These are phyloP conservation scores for Gamsiella multidivaricata DNA, from an alignment of 192 early-diverging fungal genomes.

Conservation along the genomic window DNA sequence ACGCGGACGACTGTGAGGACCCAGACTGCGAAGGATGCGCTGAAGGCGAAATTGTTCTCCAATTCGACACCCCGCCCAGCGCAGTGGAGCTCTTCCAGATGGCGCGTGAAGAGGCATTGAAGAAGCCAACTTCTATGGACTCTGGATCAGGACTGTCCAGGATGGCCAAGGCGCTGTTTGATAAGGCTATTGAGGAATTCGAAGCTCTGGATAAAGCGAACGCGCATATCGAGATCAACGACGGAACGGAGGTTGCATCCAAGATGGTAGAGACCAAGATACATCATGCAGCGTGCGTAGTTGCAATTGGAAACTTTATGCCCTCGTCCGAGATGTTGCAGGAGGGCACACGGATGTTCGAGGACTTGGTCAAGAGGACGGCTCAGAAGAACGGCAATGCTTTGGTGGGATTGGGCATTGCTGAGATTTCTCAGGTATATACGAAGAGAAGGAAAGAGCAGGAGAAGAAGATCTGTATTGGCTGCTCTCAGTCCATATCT, in stretches of 20 bases:
- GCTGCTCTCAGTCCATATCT: not conserved
- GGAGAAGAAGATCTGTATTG: no score
- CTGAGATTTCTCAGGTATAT: constrained; percentile 31
- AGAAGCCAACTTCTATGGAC: not conserved
- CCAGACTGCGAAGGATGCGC: constrained; percentile 68
- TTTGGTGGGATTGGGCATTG: constrained; percentile 37
- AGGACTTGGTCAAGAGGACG: constrained; percentile 41
- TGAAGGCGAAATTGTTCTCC: constrained; percentile 68
- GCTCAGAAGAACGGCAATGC: constrained; percentile 17
- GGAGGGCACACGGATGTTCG: constrained; percentile 41
- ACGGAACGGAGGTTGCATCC: constrained; percentile 39
- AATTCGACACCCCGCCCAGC: constrained; percentile 62
- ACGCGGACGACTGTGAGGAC: constrained; percentile 67
- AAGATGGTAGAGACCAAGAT: constrained; percentile 31
- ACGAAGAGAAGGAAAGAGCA: no score
- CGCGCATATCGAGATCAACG: constrained; percentile 49
- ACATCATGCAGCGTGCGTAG: constrained; percentile 46
- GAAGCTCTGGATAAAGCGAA: constrained; percentile 56
- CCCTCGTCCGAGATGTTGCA: constrained; percentile 39
- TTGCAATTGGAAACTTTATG: constrained; percentile 28
- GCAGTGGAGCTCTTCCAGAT: constrained; percentile 70
- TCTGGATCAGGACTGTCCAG: constrained; percentile 16
- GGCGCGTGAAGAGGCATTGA: constrained; percentile 59
- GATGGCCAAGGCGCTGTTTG: constrained; percentile 60
- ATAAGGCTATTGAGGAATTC: constrained; percentile 66